These are phyloP conservation scores for Diversispora eburnea DNA, from an alignment of 192 early-diverging fungal species.

Conservation along the genomic window DNA sequence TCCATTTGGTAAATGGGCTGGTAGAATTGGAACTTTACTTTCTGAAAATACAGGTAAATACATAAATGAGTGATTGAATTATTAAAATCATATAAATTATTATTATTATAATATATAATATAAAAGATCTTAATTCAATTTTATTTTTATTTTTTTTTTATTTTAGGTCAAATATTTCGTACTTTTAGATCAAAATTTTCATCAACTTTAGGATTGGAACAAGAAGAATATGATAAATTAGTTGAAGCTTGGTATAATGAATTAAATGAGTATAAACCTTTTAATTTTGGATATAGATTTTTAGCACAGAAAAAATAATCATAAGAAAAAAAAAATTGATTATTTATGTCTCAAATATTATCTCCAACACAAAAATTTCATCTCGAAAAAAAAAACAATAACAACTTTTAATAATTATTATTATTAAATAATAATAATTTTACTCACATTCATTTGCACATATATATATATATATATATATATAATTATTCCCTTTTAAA, in stretches of 20 bases:
- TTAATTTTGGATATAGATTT: constrained; percentile 8
- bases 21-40: constrained; percentile 2
- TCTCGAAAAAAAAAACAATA: too few relatives aligned
- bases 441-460: too few relatives aligned
- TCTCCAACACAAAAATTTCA: too few relatives aligned
- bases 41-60: constrained; percentile 1
- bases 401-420: too few relatives aligned
- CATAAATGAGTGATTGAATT: not conserved
- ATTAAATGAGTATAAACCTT: constrained; percentile 4
- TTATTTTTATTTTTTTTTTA: not conserved
- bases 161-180: not conserved
- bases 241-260: constrained; percentile 5
- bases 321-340: too few relatives aligned
- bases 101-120: too few relatives aligned
- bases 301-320: not conserved
- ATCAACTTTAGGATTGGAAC: not conserved
- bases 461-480: too few relatives aligned
- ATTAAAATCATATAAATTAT: not conserved
- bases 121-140: not conserved
- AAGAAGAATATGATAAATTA: constrained; percentile 16
- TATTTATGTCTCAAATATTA: too few relatives aligned
- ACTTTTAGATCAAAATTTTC: constrained; percentile 10
- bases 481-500: too few relatives aligned
- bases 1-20: constrained; percentile 12
- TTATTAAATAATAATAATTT: too few relatives aligned